Base-by-base conservation (phyloP, 352 stramenopile genomes). In the Phytopythium sindhum region DNA sequence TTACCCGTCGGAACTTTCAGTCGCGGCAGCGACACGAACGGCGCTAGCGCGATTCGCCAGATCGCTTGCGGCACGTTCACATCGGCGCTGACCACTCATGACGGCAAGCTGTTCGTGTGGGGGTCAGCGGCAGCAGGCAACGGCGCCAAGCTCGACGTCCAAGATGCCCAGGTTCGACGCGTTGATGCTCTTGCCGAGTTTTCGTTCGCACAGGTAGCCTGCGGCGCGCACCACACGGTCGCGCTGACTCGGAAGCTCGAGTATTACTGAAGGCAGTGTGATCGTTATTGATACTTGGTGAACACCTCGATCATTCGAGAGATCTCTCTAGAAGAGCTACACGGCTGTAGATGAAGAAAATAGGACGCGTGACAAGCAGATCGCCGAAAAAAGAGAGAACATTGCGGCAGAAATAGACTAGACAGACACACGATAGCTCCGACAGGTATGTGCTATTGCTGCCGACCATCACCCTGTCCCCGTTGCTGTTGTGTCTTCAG, bases 111-210 rank as follows among this genome's bases (percentile, higher is more conserved):
- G n/a, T 92, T 80, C 51, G 59, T 80, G 50, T 95, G 86, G 86
- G 86, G 86, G 0, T 95, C 84, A 9, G 62, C 82, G 21, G 79
- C 78, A 26, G 86, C 86, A 33, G 86, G 84, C 14, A 91, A 92
- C 35, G 84, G 86, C 2, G 81, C 71, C 5, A 61, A 66, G 19
- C 68, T 93, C 35, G 64, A 88, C 28, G 28, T 65, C 8, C 72
- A 88, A 17, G 81, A 92, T 44, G 83, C 84, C 0, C 69, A 74
- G 10, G 64, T 86, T n/a, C 72, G 78, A 42, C 70, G 64, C 5
- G 64, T 88, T 17, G 69, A 39, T n/a, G 66, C 72, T 2, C 35
- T 90, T 4, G 65, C 60, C 0, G 82, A 87, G 14, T 91, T 86
- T 35, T 48, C 70, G 7, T 75, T 89, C 45, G 63, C 71, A 3